Evolutionary conservation across 73 alveolate species (phyloP), one percentile per base, ranked within the genome.

Genomic region (Symbiodinium pilosum): DNA sequence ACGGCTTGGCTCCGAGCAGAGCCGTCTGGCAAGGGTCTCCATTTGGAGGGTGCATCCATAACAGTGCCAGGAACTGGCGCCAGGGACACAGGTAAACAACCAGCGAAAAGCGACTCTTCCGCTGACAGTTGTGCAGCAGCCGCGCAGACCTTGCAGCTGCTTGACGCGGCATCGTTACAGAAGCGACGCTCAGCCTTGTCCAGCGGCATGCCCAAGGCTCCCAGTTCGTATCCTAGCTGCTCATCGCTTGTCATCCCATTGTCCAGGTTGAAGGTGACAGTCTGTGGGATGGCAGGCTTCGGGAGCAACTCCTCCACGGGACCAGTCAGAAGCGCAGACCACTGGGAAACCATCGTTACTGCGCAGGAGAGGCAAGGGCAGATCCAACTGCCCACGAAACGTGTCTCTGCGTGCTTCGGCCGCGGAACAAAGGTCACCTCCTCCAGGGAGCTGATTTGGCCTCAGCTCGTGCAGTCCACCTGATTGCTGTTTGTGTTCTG

Each of bases 281-380:
- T 43, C 30, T 91, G 97, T 0, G 97, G 97, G 43, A 71, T 43
- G 41, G 81, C 87, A 32, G 68, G 64, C 43, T 88, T 56, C 39
- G 34, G 38, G 38, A 64, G 81, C 20, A 64, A 64, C 81, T 84
- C 52, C 40, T n/a, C n/a, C 51, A 42, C 59, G 36, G 97, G 97
- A 42, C 89, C 97, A 3, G 88, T 69, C 54, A 91, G 54, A 7
- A 91, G 68, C 40, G 81, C 97, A 7, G 89, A 14, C 97, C 97
- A 91, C 77, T 91, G 97, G 9, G 97, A 91, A 1, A 91, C 97
- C 97, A 91, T 91, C 21, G 89, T 91, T 40, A 91, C 97, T 2
- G 97, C 97, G 32, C 97, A 91, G 77, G 97, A 69, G 41, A 91
- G 77, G 97, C 97, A 91, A 26, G 97, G 97, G 54, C 97, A 91